Evolutionary conservation across 2,329 filamentous ascomycete genomes (phyloP), one percentile per base, ranked within the genome.

Genomic region (Akanthomyces uredinophilus): DNA sequence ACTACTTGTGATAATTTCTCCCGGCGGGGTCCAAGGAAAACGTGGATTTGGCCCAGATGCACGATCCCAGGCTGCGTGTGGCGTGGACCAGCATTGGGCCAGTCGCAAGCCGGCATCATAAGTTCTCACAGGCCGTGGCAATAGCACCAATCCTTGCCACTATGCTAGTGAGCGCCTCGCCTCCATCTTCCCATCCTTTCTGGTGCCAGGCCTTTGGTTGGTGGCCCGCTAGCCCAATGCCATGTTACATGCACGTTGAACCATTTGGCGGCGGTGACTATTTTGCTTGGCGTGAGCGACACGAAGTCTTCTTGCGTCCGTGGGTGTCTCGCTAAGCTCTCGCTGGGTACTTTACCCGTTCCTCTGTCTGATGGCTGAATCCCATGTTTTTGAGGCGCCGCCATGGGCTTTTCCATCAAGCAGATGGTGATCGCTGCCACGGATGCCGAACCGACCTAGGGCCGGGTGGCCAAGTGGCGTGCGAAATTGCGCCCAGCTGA

Each of bases 271-370:
- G 27, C 8, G 24, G 35, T 18, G 27, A 43, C 56, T 59, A 59
- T 35, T 43, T 44, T 59, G 35, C 56, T 59, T 59, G 56, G 56
- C 56, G 37, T 43, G 46, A 51, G 46, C 56, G 29, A 22, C 13
- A 50, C 18, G 13, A 43, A 44, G 5, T 44, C 32, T 51, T 10
- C n/a, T 35, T 43, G 37, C 56, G 46, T 22, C 37, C 37, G 37
- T 39, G 37, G 16, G 37, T 16, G 37, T 39, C 18, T 37, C 8
- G 14, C 20, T 16, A n/a, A n/a, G 27, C 27, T 29, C 27, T 29
- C 4, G 2, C 56, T 50, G 56, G 56, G 56, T 59, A 51, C 56
- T 43, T 22, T 50, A 59, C 46, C 56, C 56, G 46, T 32, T 14
- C 32, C 16, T 37, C n/a, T 49, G 4, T n/a, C n/a, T 24, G 29